A percentile compares a stretch with the other conserved stretches of the same genome.
Evolutionary conservation across 257 asterid species (phyloP).

Genomic region (Marsdenia floribunda): DNA sequence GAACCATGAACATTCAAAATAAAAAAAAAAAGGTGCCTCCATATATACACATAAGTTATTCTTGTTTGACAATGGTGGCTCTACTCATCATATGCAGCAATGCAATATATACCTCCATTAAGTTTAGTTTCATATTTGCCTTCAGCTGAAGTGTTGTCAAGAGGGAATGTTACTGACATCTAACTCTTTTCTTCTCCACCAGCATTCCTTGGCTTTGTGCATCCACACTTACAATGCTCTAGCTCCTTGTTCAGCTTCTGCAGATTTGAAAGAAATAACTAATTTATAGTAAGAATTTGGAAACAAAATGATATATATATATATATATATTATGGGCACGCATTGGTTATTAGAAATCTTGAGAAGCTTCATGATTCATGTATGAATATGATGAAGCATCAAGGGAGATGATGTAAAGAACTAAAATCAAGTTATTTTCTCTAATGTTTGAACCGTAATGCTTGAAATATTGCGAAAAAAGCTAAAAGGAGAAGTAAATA

Average conservation of each 20-base stretch:
- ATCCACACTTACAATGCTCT: slow-evolving; percentile 78
- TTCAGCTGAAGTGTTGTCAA: too few relatives aligned
- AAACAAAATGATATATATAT: background rate
- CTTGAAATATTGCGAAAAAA: too few relatives aligned
- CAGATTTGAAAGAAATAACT: background rate
- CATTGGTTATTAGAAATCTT: background rate
- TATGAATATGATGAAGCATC: too few relatives aligned
- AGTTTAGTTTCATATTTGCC: background rate
- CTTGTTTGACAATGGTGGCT: background rate
- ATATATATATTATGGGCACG: background rate
- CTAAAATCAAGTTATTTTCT: background rate
- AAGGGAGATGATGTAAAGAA: too few relatives aligned
- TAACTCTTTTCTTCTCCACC: slow-evolving; percentile 8
- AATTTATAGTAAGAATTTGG: background rate
- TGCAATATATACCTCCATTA: background rate
- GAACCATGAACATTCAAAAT: background rate
- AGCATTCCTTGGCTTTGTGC: slow-evolving; percentile 29
- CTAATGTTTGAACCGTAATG: too few relatives aligned
- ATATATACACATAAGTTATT: slow-evolving; percentile 2
- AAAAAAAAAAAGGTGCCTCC: background rate
- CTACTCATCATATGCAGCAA: background rate
- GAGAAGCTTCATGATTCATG: background rate
- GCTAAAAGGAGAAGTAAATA: too few relatives aligned
- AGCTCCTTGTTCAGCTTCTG: slow-evolving; percentile 68
- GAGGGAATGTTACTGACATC: background rate